Evolutionary conservation across 139 green algal species (phyloP), one percentile per base, ranked within the genome.

Genomic region (Marvania coccoides): DNA sequence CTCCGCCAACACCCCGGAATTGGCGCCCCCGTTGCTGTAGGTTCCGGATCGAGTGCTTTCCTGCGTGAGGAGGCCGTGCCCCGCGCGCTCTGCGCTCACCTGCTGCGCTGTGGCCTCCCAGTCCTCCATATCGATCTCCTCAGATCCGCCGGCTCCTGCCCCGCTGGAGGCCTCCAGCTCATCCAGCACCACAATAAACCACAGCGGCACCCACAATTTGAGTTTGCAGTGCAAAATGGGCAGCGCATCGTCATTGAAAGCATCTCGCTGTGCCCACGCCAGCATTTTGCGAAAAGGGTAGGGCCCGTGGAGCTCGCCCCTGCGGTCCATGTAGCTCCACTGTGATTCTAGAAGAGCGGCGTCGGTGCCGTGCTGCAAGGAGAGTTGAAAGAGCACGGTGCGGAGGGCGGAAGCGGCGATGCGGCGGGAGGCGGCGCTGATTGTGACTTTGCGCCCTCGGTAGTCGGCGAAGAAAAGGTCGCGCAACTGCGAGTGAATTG

Each of bases 141-240:
- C 62, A 58, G 8, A 47, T 19, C 36, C 34, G 29, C 34, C 55
- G 42, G 42, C 19, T 62, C 14, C 5, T 28, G 29, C 34, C 8
- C 55, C 34, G 14, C 31, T 5, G 8, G 12, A 15, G 42, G 19
- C 19, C 19, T 51, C 42, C 30, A 42, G n/a, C 26, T 62, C 54
- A 12, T 55, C 56, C 1, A 39, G 36, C 13, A 29, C 23, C 15
- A 4, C 5, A 5, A 76, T 47, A 57, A 47, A 69, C 71, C 71
- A 78, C 19, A 74, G 26, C 12, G 71, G 71, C 35, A 78, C n/a
- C 71, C 71, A 78, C 31, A 29, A 55, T 14, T n/a, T 10, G n/a
- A 55, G 48, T 12, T n/a, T 28, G 0, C 14, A 0, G 26, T 68
- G 40, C 63, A 61, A 51, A 62, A 77, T 28, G 10, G 47, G 47